Conservation (phyloP, 495 filamentous ascomycete genomes). For the Tuber indicum region DNA sequence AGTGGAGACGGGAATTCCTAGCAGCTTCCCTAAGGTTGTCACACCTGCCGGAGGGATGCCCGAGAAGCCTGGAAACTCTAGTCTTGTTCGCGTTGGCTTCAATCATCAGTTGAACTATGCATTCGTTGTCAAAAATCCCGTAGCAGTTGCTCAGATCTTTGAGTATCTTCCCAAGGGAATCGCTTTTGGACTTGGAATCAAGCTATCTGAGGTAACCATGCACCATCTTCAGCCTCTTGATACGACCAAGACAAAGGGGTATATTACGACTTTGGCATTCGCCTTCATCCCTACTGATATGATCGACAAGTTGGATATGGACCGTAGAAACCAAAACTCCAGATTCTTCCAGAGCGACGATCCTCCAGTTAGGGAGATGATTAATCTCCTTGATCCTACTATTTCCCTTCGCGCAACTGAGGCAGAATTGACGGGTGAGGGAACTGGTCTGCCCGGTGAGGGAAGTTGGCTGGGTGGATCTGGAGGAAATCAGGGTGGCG, state of each 20-base stretch:
- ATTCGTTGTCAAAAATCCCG: conserved; percentile 63
- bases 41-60: conserved; percentile 49
- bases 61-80: conserved; percentile 54
- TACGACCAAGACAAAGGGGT: conserved; percentile 61
- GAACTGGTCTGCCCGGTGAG: conserved; percentile 10
- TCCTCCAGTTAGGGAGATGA: conserved; percentile 57
- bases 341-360: conserved; percentile 65
- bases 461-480: conserved; percentile 28
- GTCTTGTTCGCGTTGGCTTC: conserved; percentile 80
- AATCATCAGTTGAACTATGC: conserved; percentile 68
- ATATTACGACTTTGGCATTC: conserved; percentile 74
- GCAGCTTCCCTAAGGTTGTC: conserved; percentile 66
- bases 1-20: conserved; percentile 51
- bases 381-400: conserved; percentile 72
- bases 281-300: conserved; percentile 63
- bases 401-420: conserved; percentile 66
- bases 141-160: conserved; percentile 83
- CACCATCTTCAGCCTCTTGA: conserved; percentile 71
- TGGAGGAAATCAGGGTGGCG: conserved; percentile 40
- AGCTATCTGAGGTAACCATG: conserved; percentile 54
- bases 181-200: conserved; percentile 56
- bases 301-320: conserved; percentile 56
- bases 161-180: conserved; percentile 68
- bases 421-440: conserved; percentile 34
- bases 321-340: conserved; percentile 62